phyloP scores from a whole-genome alignment of 345 rosid genomes.

The Trapa bicornis region DNA sequence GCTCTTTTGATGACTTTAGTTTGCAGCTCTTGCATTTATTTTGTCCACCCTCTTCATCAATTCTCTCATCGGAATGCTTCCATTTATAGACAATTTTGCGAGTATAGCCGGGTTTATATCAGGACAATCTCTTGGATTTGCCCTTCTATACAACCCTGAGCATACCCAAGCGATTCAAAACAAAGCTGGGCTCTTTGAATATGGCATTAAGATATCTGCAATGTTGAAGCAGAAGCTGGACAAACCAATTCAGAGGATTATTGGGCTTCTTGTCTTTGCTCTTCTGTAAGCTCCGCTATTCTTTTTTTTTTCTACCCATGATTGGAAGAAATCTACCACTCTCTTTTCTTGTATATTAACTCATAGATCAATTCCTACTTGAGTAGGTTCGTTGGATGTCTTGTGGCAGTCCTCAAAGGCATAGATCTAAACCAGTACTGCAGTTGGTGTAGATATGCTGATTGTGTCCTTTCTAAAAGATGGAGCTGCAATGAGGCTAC shows the following conservation, averaged over 20 bases:
- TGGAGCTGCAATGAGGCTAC: constrained; percentile 72
- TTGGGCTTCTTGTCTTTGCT: constrained; percentile 40
- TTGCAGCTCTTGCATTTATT: constrained; percentile 40
- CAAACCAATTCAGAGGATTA: constrained; percentile 48
- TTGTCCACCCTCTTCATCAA: constrained; percentile 33
- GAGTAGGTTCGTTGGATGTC: constrained; percentile 40
- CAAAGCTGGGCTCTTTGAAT: constrained; percentile 37
- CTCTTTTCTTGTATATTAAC: neutral
- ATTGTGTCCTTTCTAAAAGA: constrained; percentile 49
- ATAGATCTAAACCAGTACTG: constrained; percentile 49
- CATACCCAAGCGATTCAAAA: constrained; percentile 27
- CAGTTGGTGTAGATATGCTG: constrained; percentile 53
- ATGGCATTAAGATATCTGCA: constrained; percentile 27
- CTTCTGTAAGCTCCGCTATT: constrained; percentile 39
- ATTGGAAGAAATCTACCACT: neutral
- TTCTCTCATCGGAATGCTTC: constrained; percentile 61
- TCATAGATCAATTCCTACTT: constrained; percentile 5
- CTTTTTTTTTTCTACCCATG: neutral
- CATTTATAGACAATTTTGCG: constrained; percentile 54
- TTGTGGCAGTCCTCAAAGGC: constrained; percentile 33
- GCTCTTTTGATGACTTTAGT: constrained; percentile 33
- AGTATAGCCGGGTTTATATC: constrained; percentile 68
- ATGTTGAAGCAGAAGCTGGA: constrained; percentile 52
- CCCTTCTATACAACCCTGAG: constrained; percentile 49
- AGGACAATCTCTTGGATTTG: constrained; percentile 67